phyloP scores from a whole-genome alignment of 2,329 filamentous ascomycete genomes.

The Alternaria gansuensis region DNA sequence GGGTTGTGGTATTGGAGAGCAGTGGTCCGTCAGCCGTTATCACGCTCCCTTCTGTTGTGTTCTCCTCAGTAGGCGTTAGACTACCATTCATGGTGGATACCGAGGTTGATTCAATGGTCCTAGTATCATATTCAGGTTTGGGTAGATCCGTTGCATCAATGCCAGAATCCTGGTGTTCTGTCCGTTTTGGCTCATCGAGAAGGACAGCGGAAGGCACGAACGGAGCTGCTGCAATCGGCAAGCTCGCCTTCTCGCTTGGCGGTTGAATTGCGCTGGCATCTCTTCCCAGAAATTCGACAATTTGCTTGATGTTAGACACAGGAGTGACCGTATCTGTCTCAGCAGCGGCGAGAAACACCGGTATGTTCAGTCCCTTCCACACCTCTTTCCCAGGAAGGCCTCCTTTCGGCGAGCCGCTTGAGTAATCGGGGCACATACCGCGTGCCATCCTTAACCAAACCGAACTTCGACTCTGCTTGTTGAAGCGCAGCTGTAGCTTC shows the following conservation, averaged over 20 bases:
- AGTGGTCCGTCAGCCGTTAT: slow-evolving; percentile 25
- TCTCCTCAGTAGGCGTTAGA: slow-evolving; percentile 27
- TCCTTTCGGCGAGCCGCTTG: slow-evolving; percentile 62
- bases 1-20: slow-evolving; percentile 7
- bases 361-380: slow-evolving; percentile 77
- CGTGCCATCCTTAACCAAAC: slow-evolving; percentile 84
- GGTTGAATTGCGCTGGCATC: slow-evolving; percentile 47
- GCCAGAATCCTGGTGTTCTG: slow-evolving; percentile 48
- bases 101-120: slow-evolving; percentile 26
- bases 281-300: slow-evolving; percentile 60
- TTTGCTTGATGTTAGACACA: slow-evolving; percentile 73
- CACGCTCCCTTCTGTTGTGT: slow-evolving; percentile 49
- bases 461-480: slow-evolving; percentile 81
- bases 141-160: slow-evolving; percentile 45
- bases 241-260: slow-evolving; percentile 48
- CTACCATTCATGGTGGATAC: slow-evolving; percentile 31
- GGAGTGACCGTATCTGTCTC: slow-evolving; percentile 79
- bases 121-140: slow-evolving; percentile 28
- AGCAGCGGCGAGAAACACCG: slow-evolving; percentile 81
- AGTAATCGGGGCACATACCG: slow-evolving; percentile 72
- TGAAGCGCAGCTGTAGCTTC: slow-evolving; percentile 75
- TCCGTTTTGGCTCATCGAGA: slow-evolving; percentile 30
- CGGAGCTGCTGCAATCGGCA: slow-evolving; percentile 62
- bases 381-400: slow-evolving; percentile 74
- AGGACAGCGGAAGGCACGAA: slow-evolving; percentile 50